Base-by-base conservation (phyloP, 176 grass and related monocot species). In the Secale cereale region DNA sequence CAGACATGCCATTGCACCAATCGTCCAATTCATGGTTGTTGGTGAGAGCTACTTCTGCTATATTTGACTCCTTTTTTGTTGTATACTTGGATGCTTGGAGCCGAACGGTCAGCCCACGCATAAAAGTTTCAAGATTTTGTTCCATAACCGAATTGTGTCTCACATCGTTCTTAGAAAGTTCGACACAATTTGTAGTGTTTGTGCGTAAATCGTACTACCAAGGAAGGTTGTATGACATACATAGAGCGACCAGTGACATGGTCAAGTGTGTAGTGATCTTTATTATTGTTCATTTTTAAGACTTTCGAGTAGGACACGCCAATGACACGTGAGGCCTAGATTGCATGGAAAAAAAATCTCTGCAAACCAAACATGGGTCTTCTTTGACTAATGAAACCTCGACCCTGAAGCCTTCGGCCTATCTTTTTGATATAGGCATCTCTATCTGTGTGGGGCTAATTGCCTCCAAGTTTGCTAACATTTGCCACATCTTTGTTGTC, bases 91-190 rank as follows among this genome's bases (percentile, higher is more conserved):
- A 74, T 64, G 64, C 36, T 46, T 70, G 56, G 31, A 84, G 48
- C 25, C 13, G 25, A 16, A 27, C 73, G 32, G 57, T 90, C 88
- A 86, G 65, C 43, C 6, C 19, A 19, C 40, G 22, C 12, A 3
- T 60, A 4, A 3, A 77, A 85, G 30, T 62, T 85, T 81, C 46
- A 77, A 69, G 39, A 77, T 63, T 78, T 86, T 22, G 35, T 35
- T 23, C 12, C 6, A 15, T 23, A 39, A 50, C 31, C 8, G 29
- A 43, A 35, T 20, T 77, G 59, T 8, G 41, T 56, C 82, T 73
- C 83, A 15, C 32, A 78, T 86, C 65, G 83, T 43, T 22, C 54
- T 56, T 86, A 43, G 35, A 56, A 54, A 27, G 6, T 66, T 66
- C 43, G 19, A 20, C 28, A 23, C 19, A 56, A 3, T 84, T 65